phyloP scores from a whole-genome alignment of 108 stramenopile genomes.

The Epipyxis sp. region DNA sequence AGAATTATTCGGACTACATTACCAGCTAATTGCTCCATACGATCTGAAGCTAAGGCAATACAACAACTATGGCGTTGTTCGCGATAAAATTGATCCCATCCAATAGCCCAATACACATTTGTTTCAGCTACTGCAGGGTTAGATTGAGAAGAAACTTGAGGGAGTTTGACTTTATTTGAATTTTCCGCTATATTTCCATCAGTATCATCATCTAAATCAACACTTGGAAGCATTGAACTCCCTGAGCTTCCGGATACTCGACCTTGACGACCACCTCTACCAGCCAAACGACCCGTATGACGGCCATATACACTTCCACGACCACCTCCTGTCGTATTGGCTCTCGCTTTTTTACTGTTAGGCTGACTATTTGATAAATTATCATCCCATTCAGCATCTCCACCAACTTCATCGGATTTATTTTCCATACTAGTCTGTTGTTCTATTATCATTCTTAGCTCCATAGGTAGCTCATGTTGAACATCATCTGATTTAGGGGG shows the following conservation, averaged over 20 bases:
- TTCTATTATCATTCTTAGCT: conserved; percentile 2
- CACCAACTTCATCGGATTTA: conserved; percentile 13
- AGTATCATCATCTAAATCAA: neutral
- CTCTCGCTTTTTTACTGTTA: neutral
- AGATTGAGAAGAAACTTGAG: too few species aligned
- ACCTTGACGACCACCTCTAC: neutral
- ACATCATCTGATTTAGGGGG: neutral
- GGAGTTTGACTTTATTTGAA: too few species aligned
- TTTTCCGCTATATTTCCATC: neutral
- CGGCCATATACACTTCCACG: neutral
- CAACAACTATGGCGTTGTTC: conserved; percentile 25
- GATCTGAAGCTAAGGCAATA: neutral
- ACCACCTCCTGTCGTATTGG: neutral
- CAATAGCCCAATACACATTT: conserved; percentile 14
- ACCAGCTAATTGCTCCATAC: neutral
- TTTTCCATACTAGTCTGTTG: too few species aligned
- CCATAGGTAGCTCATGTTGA: conserved; percentile 21
- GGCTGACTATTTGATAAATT: neutral
- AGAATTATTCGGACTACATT: conserved; percentile 19
- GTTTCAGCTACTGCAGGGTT: neutral
- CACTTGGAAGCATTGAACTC: neutral
- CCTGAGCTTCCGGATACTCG: neutral
- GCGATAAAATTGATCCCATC: conserved; percentile 5
- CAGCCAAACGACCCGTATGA: neutral
- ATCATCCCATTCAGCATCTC: conserved; percentile 7